Conservation (phyloP, 1,284 basidiomycete genomes). For the Moesziomyces globuligerus region DNA sequence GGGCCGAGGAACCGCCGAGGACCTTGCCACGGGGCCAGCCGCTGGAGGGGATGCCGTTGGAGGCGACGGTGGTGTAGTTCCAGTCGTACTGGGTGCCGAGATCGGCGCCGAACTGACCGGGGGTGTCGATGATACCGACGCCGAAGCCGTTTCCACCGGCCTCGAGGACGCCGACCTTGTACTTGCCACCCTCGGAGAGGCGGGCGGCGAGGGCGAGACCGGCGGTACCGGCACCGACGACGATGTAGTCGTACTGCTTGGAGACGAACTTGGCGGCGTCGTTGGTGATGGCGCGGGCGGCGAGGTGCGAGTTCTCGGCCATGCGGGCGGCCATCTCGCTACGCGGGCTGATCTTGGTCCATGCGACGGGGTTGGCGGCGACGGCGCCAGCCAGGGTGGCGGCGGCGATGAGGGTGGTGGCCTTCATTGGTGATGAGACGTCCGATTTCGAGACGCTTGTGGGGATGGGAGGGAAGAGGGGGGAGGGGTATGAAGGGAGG, state of each 20-base stretch:
- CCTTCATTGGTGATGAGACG: conserved; percentile 33
- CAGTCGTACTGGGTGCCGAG: conserved; percentile 52
- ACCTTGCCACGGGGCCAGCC: conserved; percentile 65
- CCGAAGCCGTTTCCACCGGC: conserved; percentile 50
- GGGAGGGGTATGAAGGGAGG: neutral
- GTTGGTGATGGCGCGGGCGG: conserved; percentile 42
- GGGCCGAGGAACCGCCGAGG: conserved; percentile 64
- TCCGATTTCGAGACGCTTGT: neutral
- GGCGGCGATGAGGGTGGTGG: conserved; percentile 36
- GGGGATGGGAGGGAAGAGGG: neutral
- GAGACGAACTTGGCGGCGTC: conserved; percentile 30
- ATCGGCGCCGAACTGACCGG: conserved; percentile 56
- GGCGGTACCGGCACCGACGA: conserved; percentile 73
- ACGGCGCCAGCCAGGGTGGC: conserved; percentile 30
- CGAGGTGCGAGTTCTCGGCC: conserved; percentile 27
- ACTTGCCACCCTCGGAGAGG: conserved; percentile 55
- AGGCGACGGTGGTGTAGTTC: conserved; percentile 56
- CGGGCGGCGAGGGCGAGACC: conserved; percentile 55
- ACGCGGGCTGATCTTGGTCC: conserved; percentile 43
- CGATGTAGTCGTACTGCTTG: conserved; percentile 64
- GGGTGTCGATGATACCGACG: conserved; percentile 53
- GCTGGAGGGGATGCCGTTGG: conserved; percentile 36
- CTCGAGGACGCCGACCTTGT: conserved; percentile 61
- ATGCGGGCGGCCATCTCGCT: conserved; percentile 40
- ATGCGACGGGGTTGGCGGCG: conserved; percentile 45